Evolutionary conservation across 352 stramenopile genomes (phyloP), one percentile per base, ranked within the genome.

Genomic region (Phytophthora citrophthora): DNA sequence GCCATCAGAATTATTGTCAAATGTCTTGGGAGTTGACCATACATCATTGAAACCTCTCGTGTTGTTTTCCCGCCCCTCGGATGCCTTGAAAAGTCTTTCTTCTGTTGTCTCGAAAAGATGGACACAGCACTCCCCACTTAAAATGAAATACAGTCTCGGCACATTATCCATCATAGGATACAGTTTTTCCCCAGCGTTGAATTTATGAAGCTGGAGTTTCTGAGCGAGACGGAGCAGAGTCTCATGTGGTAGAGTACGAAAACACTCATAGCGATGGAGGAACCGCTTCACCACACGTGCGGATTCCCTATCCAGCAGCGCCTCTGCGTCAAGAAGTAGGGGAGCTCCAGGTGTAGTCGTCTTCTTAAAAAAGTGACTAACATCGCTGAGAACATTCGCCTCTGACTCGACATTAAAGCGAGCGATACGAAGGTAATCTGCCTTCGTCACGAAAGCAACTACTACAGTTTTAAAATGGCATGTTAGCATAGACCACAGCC

Each of bases 81-180:
- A 45, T 24, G 27, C 16, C 18, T 39, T 55, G 9, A 77, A 44
- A n/a, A 60, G 26, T 2, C 16, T 24, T 31, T 61, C 63, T 48
- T 81, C 70, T 6, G 39, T 20, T 9, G 58, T 53, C n/a, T 51
- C 40, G 0, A 38, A 6, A 13, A 48, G 38, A 39, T 83, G 75
- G 4, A 85, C 64, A 40, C 75, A 84, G 2, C 81, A 41, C 20
- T 68, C 69, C 0, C 77, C 72, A n/a, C 70, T 71, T 13, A 87
- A 46, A 4, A 87, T 49, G 47, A 87, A 76, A 13, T 75, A 46
- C 48, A 87, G 62, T 11, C 48, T 69, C 0, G 62, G 62, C 27
- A 49, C 54, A 4, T 54, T 47, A 11, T 71, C 60, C 5, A 24
- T 43, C 1, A 51, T 47, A 10, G 52, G 11, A 16, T 68, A 76